Evolutionary conservation across 495 filamentous ascomycete species (phyloP).

Genomic region (Pseudomonodictys pantanalensis): DNA sequence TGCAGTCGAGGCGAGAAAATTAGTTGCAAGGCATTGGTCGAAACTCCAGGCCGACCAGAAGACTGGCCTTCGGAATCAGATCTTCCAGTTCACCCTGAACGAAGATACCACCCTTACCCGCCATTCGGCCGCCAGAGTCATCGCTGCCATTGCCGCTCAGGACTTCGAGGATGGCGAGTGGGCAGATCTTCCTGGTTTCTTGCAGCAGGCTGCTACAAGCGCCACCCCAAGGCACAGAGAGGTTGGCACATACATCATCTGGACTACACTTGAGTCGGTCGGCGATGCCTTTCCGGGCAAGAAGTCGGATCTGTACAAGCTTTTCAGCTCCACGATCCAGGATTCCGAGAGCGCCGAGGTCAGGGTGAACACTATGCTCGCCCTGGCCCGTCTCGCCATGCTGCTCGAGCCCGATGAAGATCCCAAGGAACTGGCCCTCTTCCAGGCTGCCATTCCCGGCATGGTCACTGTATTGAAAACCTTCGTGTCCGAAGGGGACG

Average conservation of each 20-base stretch:
- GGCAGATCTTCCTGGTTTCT: constrained; percentile 71
- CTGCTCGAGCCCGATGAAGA: constrained; percentile 84
- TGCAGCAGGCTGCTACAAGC: constrained; percentile 69
- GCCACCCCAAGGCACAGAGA: constrained; percentile 74
- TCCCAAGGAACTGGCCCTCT: constrained; percentile 61
- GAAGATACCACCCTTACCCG: constrained; percentile 72
- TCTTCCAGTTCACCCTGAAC: constrained; percentile 75
- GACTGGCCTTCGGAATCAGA: constrained; percentile 70
- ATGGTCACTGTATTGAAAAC: constrained; percentile 90
- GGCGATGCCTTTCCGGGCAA: constrained; percentile 75
- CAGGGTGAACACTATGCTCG: constrained; percentile 89
- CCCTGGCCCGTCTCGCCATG: constrained; percentile 84
- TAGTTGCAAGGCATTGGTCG: constrained; percentile 85
- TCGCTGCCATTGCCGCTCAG: constrained; percentile 79
- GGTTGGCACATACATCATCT: constrained; percentile 89
- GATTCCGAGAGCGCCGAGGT: constrained; percentile 90
- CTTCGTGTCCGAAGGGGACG: constrained; percentile 71
- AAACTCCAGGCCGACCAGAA: constrained; percentile 63
- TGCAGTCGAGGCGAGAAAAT: constrained; percentile 77
- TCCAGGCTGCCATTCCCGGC: constrained; percentile 74
- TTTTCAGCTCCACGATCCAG: constrained; percentile 83
- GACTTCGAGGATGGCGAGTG: constrained; percentile 87
- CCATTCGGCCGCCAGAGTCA: constrained; percentile 82
- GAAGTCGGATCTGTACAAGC: constrained; percentile 69
- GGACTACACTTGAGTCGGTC: constrained; percentile 80